Percentiles rank a stretch among this genome's conserved stretches.
phyloP scores from a whole-genome alignment of 139 green algal species.

The Tetradesmus lagerheimii region DNA sequence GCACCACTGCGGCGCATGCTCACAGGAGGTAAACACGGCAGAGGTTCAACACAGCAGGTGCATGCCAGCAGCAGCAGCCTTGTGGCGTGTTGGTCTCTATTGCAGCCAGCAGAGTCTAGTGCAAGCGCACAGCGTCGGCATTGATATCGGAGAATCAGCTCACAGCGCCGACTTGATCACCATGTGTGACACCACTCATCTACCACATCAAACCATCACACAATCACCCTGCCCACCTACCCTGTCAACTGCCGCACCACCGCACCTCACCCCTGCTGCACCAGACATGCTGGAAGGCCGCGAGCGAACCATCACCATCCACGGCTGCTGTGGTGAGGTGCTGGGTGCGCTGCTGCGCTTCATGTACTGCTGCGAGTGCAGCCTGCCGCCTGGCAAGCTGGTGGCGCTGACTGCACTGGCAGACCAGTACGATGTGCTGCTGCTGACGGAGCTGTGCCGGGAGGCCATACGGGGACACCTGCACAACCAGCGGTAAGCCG shows the following conservation, averaged over 20 bases:
- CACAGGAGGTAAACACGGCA: neutral
- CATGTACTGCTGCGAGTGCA: conserved; percentile 33
- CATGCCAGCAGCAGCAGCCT: neutral
- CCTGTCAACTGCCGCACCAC: neutral
- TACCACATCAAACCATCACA: too few species aligned
- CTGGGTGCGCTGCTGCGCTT: conserved; percentile 24
- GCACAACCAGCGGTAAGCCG: neutral
- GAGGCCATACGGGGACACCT: conserved; percentile 7
- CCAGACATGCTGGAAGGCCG: conserved; percentile 36
- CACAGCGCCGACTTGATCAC: too few species aligned
- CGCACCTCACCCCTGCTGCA: neutral
- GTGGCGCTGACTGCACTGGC: conserved; percentile 21
- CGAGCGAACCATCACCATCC: conserved; percentile 30
- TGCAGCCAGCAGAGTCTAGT: neutral
- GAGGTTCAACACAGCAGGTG: neutral
- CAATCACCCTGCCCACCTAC: too few species aligned
- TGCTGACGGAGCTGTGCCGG: conserved; percentile 34
- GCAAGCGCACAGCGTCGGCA: neutral
- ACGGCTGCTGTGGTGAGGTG: conserved; percentile 9
- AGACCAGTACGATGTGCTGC: conserved; percentile 31
- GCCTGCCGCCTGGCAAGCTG: conserved; percentile 25
- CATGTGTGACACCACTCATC: too few species aligned
- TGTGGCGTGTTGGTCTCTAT: neutral
- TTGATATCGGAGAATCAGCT: too few species aligned
- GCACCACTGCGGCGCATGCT: conserved; percentile 22